Conservation (phyloP, 306 rosid genomes). For the Trifolium subterraneum region DNA sequence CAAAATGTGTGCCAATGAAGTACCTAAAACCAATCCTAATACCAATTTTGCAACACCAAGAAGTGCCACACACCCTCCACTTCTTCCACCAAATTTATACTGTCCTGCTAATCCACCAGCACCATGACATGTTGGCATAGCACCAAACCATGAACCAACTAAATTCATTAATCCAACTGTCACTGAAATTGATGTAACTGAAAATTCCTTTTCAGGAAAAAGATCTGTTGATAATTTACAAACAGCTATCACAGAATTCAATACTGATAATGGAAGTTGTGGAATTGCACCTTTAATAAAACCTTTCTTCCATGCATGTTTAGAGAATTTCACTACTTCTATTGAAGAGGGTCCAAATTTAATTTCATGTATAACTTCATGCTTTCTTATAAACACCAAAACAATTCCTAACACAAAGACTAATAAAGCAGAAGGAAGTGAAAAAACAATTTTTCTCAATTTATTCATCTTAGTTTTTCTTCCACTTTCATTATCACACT, state of each 20-base stretch:
- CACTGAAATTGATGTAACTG: conserved; percentile 41
- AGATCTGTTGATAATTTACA: conserved; percentile 41
- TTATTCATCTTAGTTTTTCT: conserved; percentile 19
- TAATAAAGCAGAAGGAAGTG: conserved; percentile 48
- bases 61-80: conserved; percentile 43
- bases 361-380: conserved; percentile 35
- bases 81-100: conserved; percentile 47
- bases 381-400: conserved; percentile 39
- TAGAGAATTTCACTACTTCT: conserved; percentile 36
- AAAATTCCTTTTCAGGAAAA: conserved; percentile 41
- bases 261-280: conserved; percentile 39
- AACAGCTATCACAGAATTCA: conserved; percentile 46
- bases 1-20: conserved; percentile 42
- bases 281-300: conserved; percentile 44
- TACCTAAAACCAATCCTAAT: conserved; percentile 40
- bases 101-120: conserved; percentile 48
- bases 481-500: not conserved
- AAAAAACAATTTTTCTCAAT: conserved; percentile 39
- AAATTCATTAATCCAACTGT: conserved; percentile 48
- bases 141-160: conserved; percentile 45
- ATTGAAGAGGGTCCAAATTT: conserved; percentile 42
- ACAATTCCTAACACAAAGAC: conserved; percentile 42
- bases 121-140: conserved; percentile 43
- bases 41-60: conserved; percentile 27
- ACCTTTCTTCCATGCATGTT: conserved; percentile 38